A percentile compares a stretch with the other conserved stretches of the same genome.
These are phyloP conservation scores for Phytophthora rubi DNA, from an alignment of 352 stramenopile genomes.

Conservation along the genomic window DNA sequence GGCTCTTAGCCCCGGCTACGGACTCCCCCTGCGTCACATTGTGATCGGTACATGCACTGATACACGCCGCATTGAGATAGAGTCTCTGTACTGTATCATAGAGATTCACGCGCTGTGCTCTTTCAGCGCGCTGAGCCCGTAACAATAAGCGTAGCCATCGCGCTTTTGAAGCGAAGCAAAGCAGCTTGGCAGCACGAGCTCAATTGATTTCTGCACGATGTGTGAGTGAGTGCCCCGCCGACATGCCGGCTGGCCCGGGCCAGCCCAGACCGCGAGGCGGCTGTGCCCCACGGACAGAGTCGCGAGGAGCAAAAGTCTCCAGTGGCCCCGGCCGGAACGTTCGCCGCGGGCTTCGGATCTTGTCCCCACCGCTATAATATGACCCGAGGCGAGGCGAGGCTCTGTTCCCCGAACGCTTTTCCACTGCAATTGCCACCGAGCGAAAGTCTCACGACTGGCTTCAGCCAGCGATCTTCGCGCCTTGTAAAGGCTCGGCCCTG, in stretches of 20 bases:
- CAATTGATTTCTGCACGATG: no score
- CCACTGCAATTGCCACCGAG: conserved; percentile 6
- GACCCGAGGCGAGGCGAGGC: no score
- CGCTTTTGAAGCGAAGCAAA: not conserved
- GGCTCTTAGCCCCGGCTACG: conserved; percentile 26
- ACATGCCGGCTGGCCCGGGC: conserved; percentile 11
- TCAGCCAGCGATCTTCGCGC: conserved; percentile 17
- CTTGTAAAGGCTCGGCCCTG: conserved; percentile 26
- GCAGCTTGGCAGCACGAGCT: no score
- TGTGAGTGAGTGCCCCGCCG: not conserved
- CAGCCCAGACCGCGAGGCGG: conserved; percentile 19
- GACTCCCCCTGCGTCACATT: conserved; percentile 27
- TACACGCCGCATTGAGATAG: conserved; percentile 12
- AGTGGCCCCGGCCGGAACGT: conserved; percentile 8
- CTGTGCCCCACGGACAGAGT: conserved; percentile 15
- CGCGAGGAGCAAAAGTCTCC: conserved; percentile 1
- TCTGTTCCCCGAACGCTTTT: no score
- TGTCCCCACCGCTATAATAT: not conserved
- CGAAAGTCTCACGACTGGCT: conserved; percentile 19
- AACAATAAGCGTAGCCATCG: conserved; percentile 26
- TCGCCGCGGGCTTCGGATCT: conserved; percentile 18
- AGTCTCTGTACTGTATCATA: not conserved
- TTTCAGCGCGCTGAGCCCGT: not conserved
- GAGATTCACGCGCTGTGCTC: conserved; percentile 7
- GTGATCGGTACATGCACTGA: conserved; percentile 20